Conservation (phyloP, 257 asterid species). For the Oldenlandia corymbosa region DNA sequence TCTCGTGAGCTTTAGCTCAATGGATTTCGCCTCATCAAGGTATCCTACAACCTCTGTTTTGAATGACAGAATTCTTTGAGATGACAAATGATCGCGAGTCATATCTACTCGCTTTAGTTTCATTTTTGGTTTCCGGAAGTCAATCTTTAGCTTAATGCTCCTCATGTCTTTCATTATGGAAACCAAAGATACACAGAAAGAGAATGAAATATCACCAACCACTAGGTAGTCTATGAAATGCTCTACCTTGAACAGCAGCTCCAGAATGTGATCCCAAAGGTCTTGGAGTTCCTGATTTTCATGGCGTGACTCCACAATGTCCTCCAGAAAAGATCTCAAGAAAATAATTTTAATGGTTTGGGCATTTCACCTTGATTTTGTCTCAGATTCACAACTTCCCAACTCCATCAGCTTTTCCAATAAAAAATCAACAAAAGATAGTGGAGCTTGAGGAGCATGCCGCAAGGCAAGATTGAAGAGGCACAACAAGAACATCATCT, state of each 20-base stretch:
- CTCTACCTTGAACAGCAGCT: neutral
- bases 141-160: neutral
- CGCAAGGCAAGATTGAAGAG: no score
- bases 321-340: neutral
- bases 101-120: neutral
- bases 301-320: neutral
- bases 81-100: neutral
- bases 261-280: neutral
- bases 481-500: no score
- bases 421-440: no score
- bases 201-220: neutral
- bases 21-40: neutral
- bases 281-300: neutral
- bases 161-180: neutral
- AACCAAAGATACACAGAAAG: neutral
- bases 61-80: neutral
- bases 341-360: neutral
- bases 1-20: neutral
- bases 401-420: neutral
- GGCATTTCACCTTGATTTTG: neutral
- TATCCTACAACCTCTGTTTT: neutral
- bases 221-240: neutral
- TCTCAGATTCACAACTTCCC: neutral
- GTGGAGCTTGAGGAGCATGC: no score
- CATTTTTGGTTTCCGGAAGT: neutral